Percentiles rank a stretch among this genome's conserved stretches.
These are phyloP conservation scores for Sugiyamaella grinbergsii DNA, from an alignment of 1,139 yeast genomes.

Conservation along the genomic window DNA sequence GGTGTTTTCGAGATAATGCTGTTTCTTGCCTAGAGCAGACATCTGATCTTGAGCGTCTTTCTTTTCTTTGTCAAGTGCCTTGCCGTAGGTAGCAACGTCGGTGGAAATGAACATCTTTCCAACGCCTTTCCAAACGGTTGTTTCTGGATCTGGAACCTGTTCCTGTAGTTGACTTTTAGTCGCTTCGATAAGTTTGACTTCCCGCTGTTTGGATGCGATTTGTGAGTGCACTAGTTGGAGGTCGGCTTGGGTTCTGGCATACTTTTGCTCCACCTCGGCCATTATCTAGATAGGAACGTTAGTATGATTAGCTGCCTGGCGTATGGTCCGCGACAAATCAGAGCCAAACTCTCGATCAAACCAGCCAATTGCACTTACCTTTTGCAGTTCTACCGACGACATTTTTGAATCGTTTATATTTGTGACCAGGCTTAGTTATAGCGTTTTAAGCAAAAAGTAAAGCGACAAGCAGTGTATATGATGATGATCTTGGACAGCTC, in stretches of 20 bases:
- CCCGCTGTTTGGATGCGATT: conserved; percentile 57
- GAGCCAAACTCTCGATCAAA: no score
- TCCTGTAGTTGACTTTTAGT: conserved; percentile 59
- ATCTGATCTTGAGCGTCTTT: conserved; percentile 58
- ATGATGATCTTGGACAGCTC: no score
- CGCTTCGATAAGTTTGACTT: conserved; percentile 57
- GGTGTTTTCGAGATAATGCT: conserved; percentile 72
- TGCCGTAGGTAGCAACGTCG: conserved; percentile 51
- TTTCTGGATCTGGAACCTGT: conserved; percentile 41
- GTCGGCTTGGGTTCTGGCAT: conserved; percentile 50
- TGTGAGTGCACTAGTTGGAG: conserved; percentile 64
- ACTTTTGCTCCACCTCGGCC: conserved; percentile 32
- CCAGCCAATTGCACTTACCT: conserved; percentile 4
- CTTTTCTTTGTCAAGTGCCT: conserved; percentile 55
- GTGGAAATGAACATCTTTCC: conserved; percentile 61
- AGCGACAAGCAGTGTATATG: no score
- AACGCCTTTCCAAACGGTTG: conserved; percentile 78
- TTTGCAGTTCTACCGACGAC: conserved; percentile 15
- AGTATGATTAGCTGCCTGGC: no score
- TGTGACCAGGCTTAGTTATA: no score
- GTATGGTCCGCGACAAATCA: no score
- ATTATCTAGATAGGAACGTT: conserved; percentile 21
- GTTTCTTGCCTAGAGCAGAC: conserved; percentile 65
- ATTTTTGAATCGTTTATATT: background rate
- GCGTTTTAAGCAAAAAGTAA: no score